phyloP scores from a whole-genome alignment of 176 grass and related monocot species.

The Avena insularis region DNA sequence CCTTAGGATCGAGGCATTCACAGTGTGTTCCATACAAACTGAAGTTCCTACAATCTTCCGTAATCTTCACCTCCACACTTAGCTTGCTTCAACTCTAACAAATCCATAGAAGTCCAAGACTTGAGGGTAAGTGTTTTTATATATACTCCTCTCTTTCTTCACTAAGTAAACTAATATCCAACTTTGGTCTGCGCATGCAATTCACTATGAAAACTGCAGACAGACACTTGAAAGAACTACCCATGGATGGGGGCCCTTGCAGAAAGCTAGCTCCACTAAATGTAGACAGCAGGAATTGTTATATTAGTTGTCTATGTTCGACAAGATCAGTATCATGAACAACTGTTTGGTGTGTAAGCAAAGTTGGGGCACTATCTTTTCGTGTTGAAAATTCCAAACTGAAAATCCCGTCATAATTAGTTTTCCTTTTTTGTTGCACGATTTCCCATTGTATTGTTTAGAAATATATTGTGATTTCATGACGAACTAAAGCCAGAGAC shows the following conservation, averaged over 20 bases:
- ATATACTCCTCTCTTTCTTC: too few species aligned
- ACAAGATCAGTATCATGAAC: conserved; percentile 44
- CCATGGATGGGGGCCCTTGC: neutral
- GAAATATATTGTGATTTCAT: too few species aligned
- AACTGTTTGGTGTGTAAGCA: conserved; percentile 50
- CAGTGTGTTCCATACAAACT: neutral
- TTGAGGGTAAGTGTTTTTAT: too few species aligned
- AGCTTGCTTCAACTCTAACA: too few species aligned
- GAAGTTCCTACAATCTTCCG: neutral
- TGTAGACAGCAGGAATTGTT: neutral
- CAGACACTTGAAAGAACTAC: neutral
- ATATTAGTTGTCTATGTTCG: conserved; percentile 27
- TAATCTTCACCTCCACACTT: neutral
- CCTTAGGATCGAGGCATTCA: neutral
- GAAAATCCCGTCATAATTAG: conserved; percentile 9
- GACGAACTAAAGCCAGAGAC: neutral
- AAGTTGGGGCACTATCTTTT: conserved; percentile 40
- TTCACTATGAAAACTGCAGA: neutral
- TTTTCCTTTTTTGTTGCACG: conserved; percentile 27
- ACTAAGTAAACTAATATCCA: too few species aligned
- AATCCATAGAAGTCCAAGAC: too few species aligned
- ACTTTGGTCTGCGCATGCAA: neutral
- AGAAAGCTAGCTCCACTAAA: neutral
- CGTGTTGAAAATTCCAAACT: conserved; percentile 13
- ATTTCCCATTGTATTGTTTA: too few species aligned